These are phyloP conservation scores for Novymonas esmeraldas DNA, from an alignment of 208 protist genomes.

Conservation along the genomic window DNA sequence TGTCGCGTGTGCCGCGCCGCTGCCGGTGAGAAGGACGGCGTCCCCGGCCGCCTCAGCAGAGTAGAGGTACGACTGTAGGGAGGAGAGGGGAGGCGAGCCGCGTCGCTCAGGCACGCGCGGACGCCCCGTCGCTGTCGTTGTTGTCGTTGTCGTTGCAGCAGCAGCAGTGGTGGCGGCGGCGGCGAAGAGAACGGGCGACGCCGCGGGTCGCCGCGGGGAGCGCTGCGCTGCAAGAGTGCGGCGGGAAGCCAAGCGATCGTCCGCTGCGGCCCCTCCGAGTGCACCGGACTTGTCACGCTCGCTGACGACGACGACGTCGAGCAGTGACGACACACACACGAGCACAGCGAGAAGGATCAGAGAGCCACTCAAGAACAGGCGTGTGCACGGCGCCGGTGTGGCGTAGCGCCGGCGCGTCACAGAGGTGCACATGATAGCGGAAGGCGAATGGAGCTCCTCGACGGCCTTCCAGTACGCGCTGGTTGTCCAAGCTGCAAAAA, in stretches of 20 bases:
- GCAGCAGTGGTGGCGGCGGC: background rate
- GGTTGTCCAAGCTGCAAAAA: background rate
- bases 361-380: background rate
- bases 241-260: background rate
- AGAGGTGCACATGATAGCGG: background rate
- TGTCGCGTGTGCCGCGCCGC: background rate
- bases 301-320: no score
- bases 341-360: background rate
- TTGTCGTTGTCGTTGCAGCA: background rate
- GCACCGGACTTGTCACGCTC: no score
- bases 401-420: background rate
- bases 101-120: background rate
- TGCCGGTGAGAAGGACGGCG: background rate
- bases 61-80: conserved; percentile 22
- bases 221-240: background rate
- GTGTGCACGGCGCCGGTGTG: background rate
- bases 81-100: conserved; percentile 1
- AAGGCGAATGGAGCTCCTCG: background rate
- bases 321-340: background rate
- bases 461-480: no score
- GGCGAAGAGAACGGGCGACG: background rate
- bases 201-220: background rate
- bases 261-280: no score
- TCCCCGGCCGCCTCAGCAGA: conserved; percentile 3
- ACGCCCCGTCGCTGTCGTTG: background rate